These are phyloP conservation scores for Perkinsus marinus DNA, from an alignment of 169 alveolate genomes.

Conservation along the genomic window DNA sequence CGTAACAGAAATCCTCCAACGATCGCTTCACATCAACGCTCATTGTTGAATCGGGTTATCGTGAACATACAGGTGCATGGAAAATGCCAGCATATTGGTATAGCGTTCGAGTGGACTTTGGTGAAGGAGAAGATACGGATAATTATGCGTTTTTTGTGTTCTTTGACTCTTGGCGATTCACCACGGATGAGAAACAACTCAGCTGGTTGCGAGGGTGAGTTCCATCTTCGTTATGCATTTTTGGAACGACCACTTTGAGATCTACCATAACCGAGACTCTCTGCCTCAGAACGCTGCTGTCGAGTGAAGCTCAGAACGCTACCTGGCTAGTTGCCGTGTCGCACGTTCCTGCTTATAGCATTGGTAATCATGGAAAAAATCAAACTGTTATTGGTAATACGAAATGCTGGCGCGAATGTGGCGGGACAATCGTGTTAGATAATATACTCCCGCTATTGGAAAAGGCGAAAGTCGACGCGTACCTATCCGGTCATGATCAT, in stretches of 20 bases:
- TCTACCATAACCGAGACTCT: not conserved
- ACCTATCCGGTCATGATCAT: not conserved
- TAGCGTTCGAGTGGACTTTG: not conserved
- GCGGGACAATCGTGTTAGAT: not conserved
- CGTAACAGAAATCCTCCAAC: too few species aligned
- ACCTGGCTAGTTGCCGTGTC: not conserved
- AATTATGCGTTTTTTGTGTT: not conserved
- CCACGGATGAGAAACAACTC: not conserved
- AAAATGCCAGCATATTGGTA: not conserved
- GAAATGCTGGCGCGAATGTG: not conserved
- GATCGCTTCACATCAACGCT: too few species aligned
- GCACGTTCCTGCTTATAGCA: not conserved
- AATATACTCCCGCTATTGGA: not conserved
- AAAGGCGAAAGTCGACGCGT: not conserved
- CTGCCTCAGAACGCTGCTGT: not conserved
- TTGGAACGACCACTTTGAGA: too few species aligned
- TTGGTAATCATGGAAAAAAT: not conserved
- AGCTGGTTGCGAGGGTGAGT: not conserved
- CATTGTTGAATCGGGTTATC: too few species aligned
- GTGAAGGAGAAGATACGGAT: not conserved
- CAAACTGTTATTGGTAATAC: not conserved
- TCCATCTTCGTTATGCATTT: too few species aligned
- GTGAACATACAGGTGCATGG: not conserved
- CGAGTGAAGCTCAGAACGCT: not conserved
- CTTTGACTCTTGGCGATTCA: not conserved